Base-by-base conservation (phyloP, 257 asterid species). In the Solanum piurae region DNA sequence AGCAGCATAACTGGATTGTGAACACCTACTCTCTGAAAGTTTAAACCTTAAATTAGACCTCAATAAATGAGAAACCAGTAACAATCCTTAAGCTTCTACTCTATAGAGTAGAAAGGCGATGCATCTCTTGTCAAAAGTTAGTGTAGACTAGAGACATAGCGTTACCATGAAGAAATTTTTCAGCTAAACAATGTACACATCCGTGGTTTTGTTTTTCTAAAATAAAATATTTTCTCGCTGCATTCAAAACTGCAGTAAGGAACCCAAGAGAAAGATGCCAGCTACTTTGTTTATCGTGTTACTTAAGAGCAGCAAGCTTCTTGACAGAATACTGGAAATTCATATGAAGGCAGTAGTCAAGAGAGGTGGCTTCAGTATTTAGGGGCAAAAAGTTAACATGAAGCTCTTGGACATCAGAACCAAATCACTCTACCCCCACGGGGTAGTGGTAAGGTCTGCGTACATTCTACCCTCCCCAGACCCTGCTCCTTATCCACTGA, bases 1-100 rank as follows among this genome's bases (percentile, higher is more conserved):
- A 97, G 96, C 90, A 97, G 94, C 99, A 97, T 94, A 91, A 97
- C 99, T 27, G 99, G 99, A 90, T 96, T 96, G 94, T 94, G 92
- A 83, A 97, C 99, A 86, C 94, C 99, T 85, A 95, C 99, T 92
- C 94, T 94, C 99, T 97, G 64, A 40, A 90, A 91, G 85, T 71
- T 18, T 49, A 74, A 82, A 49, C 68, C 85, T 49, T 49, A 49
- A 46, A 82, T 82, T 82, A 49, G 42, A 46, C 68, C 52, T 82
- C 42, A 82, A 29, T 4, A 31, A 49, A 82, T 74, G 44, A 49
- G 31, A 82, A 82, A 52, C 69, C 68, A 46, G 68, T 18, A 46
- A 80, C 66, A 44, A 80, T 44, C 10, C 29, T 44, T 79, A 34
- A 79, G 40, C 64, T 27, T 27, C 16, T 27, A 5, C 36, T 27